These are phyloP conservation scores for Triticum timopheevii DNA, from an alignment of 176 grass and related monocot species.

Conservation along the genomic window DNA sequence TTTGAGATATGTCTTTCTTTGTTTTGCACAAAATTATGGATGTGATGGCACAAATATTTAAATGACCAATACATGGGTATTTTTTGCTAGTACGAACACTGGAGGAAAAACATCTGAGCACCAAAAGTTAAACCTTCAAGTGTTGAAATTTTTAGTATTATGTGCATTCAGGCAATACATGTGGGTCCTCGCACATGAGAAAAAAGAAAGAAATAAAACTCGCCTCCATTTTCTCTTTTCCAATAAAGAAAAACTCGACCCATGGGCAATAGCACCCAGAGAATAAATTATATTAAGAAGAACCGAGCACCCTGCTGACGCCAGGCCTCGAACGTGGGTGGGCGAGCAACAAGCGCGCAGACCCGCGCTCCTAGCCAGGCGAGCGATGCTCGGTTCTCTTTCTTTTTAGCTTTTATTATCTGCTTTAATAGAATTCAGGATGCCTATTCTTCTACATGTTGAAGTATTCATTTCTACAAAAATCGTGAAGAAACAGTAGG, in stretches of 20 bases:
- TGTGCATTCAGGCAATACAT: background rate
- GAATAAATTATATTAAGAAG: background rate
- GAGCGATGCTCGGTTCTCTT: too few relatives aligned
- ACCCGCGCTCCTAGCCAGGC: too few relatives aligned
- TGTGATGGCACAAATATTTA: too few relatives aligned
- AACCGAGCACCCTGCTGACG: background rate
- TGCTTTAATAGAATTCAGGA: slow-evolving; percentile 8
- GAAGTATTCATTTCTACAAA: background rate
- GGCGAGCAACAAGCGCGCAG: too few relatives aligned
- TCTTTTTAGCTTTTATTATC: background rate
- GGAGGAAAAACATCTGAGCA: background rate
- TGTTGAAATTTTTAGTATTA: background rate
- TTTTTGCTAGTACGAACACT: background rate
- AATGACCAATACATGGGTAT: too few relatives aligned
- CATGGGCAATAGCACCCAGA: background rate
- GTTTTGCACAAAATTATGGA: too few relatives aligned
- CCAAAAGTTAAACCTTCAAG: background rate
- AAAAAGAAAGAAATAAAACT: background rate
- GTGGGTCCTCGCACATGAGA: background rate
- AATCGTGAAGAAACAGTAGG: background rate
- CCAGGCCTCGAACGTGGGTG: too few relatives aligned
- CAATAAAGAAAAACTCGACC: too few relatives aligned
- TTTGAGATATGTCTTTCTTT: background rate
- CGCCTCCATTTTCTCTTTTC: background rate
- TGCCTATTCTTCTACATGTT: background rate